A percentile compares a stretch with the other conserved stretches of the same genome.
Evolutionary conservation across 2,329 filamentous ascomycete species (phyloP).

Genomic region (Colletotrichum coccodes): DNA sequence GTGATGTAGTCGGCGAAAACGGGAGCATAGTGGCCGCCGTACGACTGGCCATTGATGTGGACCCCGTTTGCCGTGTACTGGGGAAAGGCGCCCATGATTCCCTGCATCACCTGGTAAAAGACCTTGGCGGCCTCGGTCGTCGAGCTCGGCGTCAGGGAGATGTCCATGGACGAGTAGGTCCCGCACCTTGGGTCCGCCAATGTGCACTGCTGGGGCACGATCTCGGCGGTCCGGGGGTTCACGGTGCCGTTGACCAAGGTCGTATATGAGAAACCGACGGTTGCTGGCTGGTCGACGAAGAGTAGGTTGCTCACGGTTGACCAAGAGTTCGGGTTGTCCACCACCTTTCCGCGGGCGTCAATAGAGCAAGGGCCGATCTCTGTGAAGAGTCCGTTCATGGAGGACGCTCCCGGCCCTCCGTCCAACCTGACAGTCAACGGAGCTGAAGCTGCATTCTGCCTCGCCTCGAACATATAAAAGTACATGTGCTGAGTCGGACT

Average conservation of each 20-base stretch:
- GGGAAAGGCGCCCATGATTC: constrained; percentile 15
- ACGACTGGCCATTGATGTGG: constrained; percentile 16
- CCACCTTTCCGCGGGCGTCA: constrained; percentile 8
- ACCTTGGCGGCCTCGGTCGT: constrained; percentile 1
- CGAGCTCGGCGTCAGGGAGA: constrained; percentile 15
- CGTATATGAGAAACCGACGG: constrained; percentile 20
- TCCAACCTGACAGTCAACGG: constrained; percentile 19
- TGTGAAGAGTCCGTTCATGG: constrained; percentile 19
- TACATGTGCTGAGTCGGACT: constrained; percentile 19
- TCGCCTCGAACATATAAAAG: constrained; percentile 18
- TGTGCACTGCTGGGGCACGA: constrained; percentile 11
- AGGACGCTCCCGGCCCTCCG: constrained; percentile 16
- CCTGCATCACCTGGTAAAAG: constrained; percentile 23
- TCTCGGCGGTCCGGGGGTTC: constrained; percentile 6
- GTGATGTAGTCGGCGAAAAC: constrained; percentile 15
- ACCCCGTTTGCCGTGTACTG: constrained; percentile 8
- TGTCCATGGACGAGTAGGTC: constrained; percentile 17
- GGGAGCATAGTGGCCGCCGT: constrained; percentile 21
- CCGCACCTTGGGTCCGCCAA: constrained; percentile 14
- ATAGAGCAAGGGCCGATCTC: constrained; percentile 21
- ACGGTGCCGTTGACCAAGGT: constrained; percentile 17
- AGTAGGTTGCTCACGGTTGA: constrained; percentile 19
- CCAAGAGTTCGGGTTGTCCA: constrained; percentile 17
- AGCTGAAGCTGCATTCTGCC: constrained; percentile 1
- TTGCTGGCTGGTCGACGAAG: constrained; percentile 20